These are phyloP conservation scores for Euphorbia tirucalli DNA, from an alignment of 345 rosid genomes.

Conservation along the genomic window DNA sequence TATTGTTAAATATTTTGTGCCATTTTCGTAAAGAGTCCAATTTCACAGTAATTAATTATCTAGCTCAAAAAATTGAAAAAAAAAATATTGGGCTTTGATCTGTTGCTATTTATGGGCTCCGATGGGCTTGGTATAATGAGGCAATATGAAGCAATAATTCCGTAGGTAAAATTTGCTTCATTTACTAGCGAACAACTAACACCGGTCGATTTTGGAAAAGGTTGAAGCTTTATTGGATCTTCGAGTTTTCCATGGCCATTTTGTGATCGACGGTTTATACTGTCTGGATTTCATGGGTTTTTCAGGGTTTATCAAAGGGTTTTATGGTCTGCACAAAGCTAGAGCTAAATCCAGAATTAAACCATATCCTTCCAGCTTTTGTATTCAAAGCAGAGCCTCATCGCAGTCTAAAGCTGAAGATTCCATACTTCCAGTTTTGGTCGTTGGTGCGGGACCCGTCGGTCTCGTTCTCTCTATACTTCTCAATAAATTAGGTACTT, in stretches of 20 bases:
- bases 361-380: conserved; percentile 17
- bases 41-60: too few relatives aligned
- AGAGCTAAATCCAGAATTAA: conserved; percentile 33
- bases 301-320: conserved; percentile 43
- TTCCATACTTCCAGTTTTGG: conserved; percentile 67
- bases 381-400: conserved; percentile 33
- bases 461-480: conserved; percentile 87
- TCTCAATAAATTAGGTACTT: conserved; percentile 69
- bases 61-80: too few relatives aligned
- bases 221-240: neutral
- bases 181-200: too few relatives aligned
- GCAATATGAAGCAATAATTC: too few relatives aligned
- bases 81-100: too few relatives aligned
- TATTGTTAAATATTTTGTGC: too few relatives aligned
- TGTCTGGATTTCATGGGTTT: conserved; percentile 39
- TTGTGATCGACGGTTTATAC: neutral
- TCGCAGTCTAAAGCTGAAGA: conserved; percentile 34
- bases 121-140: neutral
- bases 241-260: neutral
- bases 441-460: conserved; percentile 96
- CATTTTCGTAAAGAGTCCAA: too few relatives aligned
- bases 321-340: conserved; percentile 26
- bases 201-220: neutral
- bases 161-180: too few relatives aligned
- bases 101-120: neutral